Conservation (phyloP, 176 grass and related monocot species). For the Rhipidocladum racemiflorum region DNA sequence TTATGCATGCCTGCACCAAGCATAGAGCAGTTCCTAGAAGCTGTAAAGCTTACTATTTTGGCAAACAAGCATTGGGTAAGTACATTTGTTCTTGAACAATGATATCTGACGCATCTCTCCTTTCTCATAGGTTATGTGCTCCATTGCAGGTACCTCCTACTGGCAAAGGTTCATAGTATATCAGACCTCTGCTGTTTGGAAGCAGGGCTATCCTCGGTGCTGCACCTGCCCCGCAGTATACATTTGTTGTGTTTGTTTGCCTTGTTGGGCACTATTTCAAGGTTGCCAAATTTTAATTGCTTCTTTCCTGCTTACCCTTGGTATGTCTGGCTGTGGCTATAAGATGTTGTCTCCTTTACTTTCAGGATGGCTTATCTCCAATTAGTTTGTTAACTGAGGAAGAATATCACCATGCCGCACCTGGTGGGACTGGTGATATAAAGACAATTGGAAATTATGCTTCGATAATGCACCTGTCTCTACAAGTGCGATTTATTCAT, state of each 20-base stretch:
- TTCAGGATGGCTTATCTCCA: slow-evolving; percentile 76
- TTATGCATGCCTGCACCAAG: too few relatives aligned
- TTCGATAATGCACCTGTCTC: slow-evolving; percentile 49
- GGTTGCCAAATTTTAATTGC: slow-evolving; percentile 40
- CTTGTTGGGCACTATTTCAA: slow-evolving; percentile 97
- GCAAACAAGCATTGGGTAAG: slow-evolving; percentile 89
- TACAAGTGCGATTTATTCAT: slow-evolving; percentile 18
- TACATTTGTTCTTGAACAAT: slow-evolving; percentile 14
- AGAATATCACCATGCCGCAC: slow-evolving; percentile 78
- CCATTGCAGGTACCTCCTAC: slow-evolving; percentile 61
- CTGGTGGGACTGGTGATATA: slow-evolving; percentile 83
- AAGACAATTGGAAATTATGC: slow-evolving; percentile 97
- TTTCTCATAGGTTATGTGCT: slow-evolving; percentile 19
- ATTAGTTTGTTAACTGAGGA: slow-evolving; percentile 87
- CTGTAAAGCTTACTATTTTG: slow-evolving; percentile 67
- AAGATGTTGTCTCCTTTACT: too few relatives aligned
- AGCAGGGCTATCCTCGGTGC: slow-evolving; percentile 78
- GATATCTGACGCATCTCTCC: not conserved
- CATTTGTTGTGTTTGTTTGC: slow-evolving; percentile 82
- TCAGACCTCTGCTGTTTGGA: slow-evolving; percentile 78
- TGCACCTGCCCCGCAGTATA: slow-evolving; percentile 76
- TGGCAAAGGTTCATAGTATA: slow-evolving; percentile 89
- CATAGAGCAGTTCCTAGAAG: slow-evolving; percentile 78
- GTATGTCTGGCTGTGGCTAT: too few relatives aligned
- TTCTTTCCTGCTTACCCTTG: too few relatives aligned